A percentile compares a stretch with the other conserved stretches of the same genome.
phyloP scores from a whole-genome alignment of 371 early-diverging fungal genomes.

The Saksenaea oblongispora region DNA sequence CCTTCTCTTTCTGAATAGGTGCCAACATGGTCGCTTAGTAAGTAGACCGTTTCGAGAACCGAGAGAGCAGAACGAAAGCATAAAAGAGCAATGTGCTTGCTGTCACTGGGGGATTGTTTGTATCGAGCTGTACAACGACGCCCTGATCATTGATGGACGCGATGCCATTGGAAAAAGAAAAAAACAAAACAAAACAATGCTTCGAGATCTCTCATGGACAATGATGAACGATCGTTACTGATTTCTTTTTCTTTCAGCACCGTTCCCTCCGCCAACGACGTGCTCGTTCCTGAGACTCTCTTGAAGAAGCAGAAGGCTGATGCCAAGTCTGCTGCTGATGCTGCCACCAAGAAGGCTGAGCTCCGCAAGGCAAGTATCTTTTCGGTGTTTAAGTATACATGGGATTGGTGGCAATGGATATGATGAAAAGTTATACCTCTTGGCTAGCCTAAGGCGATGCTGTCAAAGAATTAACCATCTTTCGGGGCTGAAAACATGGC shows the following conservation, averaged over 20 bases:
- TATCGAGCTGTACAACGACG: background rate
- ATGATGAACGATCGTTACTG: background rate
- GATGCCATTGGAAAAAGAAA: background rate
- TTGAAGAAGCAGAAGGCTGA: constrained; percentile 93
- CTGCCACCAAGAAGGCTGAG: constrained; percentile 51
- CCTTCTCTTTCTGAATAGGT: constrained; percentile 14
- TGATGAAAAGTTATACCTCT: constrained; percentile 13
- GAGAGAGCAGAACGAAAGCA: background rate
- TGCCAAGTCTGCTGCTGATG: constrained; percentile 68
- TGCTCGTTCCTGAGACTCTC: constrained; percentile 86
- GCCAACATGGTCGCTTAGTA: constrained; percentile 8
- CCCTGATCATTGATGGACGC: background rate
- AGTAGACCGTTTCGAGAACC: background rate
- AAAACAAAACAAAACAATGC: no score
- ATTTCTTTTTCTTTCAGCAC: constrained; percentile 16
- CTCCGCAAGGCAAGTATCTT: constrained; percentile 55
- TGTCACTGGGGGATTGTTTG: background rate
- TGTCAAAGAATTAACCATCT: constrained; percentile 66
- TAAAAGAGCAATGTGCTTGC: background rate
- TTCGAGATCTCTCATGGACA: background rate
- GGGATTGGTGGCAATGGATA: constrained; percentile 16
- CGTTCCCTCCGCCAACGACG: constrained; percentile 54
- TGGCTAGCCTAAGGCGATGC: constrained; percentile 50
- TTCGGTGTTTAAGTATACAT: background rate
- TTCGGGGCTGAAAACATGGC: constrained; percentile 67